Conservation (phyloP, 352 stramenopile genomes). For the Phytophthora sp. region DNA sequence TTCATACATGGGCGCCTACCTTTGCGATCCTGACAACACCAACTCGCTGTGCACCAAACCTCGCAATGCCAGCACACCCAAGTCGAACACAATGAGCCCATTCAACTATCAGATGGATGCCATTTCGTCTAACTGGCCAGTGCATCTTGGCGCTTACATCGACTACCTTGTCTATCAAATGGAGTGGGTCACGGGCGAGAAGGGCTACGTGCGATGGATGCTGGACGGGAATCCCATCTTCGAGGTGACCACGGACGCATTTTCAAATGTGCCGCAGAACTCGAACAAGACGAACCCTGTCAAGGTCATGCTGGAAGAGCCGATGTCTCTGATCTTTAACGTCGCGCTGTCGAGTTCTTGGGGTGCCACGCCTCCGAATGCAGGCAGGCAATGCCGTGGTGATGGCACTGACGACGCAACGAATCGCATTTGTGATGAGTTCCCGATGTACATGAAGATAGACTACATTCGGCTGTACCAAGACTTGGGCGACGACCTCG, state of each 20-base stretch:
- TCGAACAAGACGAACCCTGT: constrained; percentile 47
- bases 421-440: constrained; percentile 67
- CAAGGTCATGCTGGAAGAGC: constrained; percentile 86
- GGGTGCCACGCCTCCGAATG: constrained; percentile 68
- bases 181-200: constrained; percentile 72
- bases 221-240: constrained; percentile 62
- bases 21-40: constrained; percentile 65
- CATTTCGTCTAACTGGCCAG: constrained; percentile 76
- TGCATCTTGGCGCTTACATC: constrained; percentile 62
- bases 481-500: constrained; percentile 42
- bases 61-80: constrained; percentile 37
- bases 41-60: constrained; percentile 43
- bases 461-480: constrained; percentile 80
- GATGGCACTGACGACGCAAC: constrained; percentile 44
- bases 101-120: constrained; percentile 86
- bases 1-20: constrained; percentile 62
- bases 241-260: constrained; percentile 58
- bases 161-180: constrained; percentile 73
- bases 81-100: constrained; percentile 61
- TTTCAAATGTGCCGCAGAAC: constrained; percentile 63
- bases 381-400: constrained; percentile 51
- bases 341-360: constrained; percentile 91
- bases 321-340: constrained; percentile 95
- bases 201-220: constrained; percentile 78
- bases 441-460: constrained; percentile 80